Evolutionary conservation across 2,329 filamentous ascomycete species (phyloP), one percentile per base, ranked within the genome.

Genomic region (Nothomitra cinnamomea): DNA sequence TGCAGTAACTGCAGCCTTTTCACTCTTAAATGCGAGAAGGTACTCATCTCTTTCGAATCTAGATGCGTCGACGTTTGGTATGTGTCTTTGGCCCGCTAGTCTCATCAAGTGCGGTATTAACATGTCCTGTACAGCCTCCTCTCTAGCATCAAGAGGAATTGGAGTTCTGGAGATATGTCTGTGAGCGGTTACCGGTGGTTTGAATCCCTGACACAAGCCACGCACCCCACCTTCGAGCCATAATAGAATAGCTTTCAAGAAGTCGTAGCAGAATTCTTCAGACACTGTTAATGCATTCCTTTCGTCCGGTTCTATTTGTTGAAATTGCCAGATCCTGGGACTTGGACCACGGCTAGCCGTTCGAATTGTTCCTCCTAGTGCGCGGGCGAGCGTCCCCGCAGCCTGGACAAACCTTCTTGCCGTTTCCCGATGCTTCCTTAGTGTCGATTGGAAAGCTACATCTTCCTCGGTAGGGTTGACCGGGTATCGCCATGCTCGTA

Each of bases 261-360:
- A 82, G 58, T 82, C 79, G 58, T 80, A 81, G n/a, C 71, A 71
- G 60, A 82, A 82, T 13, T 73, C 72, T 45, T 77, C 70, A 19
- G 69, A 65, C 6, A 59, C 58, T 12, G 68, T 60, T 19, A 70
- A 60, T 35, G 61, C 52, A 54, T 62, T 60, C 58, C 72, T 62
- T 61, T 76, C 68, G 21, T 67, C 64, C 48, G 69, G 64, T 42
- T 64, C 64, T 24, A 79, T 72, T 19, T 68, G 65, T n/a, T 67
- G 62, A 58, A 78, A 78, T 47, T 67, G 61, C n/a, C 67, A 62
- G 22, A 71, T 21, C 6, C 4, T 60, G 21, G 67, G 61, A 42
- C 64, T 64, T 21, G 65, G 61, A 57, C 64, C 58, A 28, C 65
- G 62, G 42, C 66, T 66, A 32, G 68, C 67, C 28, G 69, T 73